Percentiles rank a stretch among this genome's conserved stretches.
Evolutionary conservation across 371 early-diverging fungal genomes (phyloP).

Genomic region (Actinomucor elegans): DNA sequence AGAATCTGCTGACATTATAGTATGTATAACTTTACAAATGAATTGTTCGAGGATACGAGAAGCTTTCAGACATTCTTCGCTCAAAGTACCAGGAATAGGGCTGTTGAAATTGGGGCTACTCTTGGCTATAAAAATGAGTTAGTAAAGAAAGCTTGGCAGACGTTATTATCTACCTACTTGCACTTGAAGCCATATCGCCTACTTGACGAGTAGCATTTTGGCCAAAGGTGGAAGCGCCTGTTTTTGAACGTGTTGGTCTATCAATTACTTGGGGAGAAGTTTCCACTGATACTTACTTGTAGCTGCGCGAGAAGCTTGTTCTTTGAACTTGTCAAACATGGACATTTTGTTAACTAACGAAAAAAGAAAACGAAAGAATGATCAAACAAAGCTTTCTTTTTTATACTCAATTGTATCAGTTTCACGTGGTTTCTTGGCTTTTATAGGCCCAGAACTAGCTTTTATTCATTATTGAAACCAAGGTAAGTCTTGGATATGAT

Average conservation of each 20-base stretch:
- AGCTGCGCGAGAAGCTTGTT: conserved; percentile 33
- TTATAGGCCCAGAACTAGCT: no score
- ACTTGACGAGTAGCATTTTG: conserved; percentile 34
- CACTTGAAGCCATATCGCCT: conserved; percentile 26
- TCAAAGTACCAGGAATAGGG: conserved; percentile 42
- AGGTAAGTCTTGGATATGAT: conserved; percentile 32
- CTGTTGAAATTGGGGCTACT: conserved; percentile 32
- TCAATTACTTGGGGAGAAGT: no score
- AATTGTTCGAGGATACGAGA: conserved; percentile 60
- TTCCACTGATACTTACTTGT: conserved; percentile 9
- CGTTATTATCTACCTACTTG: conserved; percentile 16
- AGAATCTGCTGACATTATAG: background rate
- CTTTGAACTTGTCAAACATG: conserved; percentile 22
- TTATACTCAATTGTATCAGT: no score
- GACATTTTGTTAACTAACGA: conserved; percentile 10
- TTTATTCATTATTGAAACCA: conserved; percentile 28
- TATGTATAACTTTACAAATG: conserved; percentile 30
- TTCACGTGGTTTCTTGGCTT: no score
- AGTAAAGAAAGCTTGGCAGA: background rate
- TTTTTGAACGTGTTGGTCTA: background rate
- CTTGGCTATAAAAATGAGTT: background rate
- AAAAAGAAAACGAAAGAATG: background rate
- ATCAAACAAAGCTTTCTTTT: background rate
- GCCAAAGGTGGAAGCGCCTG: conserved; percentile 29
- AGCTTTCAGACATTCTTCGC: conserved; percentile 57